These are phyloP conservation scores for Raddia distichophylla DNA, from an alignment of 176 grass and related monocot genomes.

Conservation along the genomic window DNA sequence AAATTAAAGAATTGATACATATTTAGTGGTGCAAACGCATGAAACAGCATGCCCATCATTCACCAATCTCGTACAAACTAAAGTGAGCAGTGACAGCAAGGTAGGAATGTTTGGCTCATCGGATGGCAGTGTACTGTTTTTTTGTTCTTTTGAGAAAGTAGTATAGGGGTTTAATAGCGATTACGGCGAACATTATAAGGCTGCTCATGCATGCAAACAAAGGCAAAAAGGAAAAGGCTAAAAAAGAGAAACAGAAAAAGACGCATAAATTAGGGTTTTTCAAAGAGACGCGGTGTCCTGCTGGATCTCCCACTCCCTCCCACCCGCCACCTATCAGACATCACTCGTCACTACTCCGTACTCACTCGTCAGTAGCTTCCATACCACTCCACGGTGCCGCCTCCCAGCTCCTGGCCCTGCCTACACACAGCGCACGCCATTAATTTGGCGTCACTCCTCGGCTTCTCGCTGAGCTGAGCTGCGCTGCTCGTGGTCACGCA, in stretches of 20 bases:
- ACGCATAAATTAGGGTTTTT: conserved; percentile 10
- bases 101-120: too few species aligned
- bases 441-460: conserved; percentile 20
- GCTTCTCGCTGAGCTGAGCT: conserved; percentile 3
- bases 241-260: conserved; percentile 1
- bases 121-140: too few species aligned
- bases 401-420: not conserved
- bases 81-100: too few species aligned
- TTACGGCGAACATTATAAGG: not conserved
- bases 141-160: too few species aligned
- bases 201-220: conserved; percentile 21
- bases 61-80: too few species aligned
- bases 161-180: not conserved
- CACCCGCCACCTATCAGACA: conserved; percentile 34
- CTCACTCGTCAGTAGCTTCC: conserved; percentile 31
- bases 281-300: not conserved
- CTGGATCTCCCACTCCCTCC: conserved; percentile 2
- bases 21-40: too few species aligned
- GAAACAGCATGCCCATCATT: too few species aligned
- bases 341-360: not conserved
- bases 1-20: too few species aligned
- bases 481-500: not conserved
- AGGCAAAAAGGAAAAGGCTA: not conserved
- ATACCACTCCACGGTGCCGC: conserved; percentile 41
- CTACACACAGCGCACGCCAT: conserved; percentile 9